Evolutionary conservation across 768 basidiomycete genomes (phyloP), one percentile per base, ranked within the genome.

Genomic region (Calvatia gigantea): DNA sequence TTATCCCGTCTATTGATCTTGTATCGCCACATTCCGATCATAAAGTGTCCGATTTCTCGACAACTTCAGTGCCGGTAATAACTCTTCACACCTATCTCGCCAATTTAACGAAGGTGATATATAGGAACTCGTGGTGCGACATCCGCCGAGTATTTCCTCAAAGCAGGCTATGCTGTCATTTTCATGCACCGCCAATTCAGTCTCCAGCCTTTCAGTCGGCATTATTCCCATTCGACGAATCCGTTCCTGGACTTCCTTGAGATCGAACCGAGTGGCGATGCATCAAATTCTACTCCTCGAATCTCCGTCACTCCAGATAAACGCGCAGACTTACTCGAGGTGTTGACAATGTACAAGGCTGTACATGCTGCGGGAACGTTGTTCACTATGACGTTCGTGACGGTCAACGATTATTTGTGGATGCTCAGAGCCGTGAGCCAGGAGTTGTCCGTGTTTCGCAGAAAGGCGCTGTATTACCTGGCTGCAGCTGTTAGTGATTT

Each of bases 181-280:
- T 99, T 99, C 75, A 90, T 99, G 83, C 96, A 99, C 70, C 80
- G 96, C 19, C 94, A 97, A 71, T 96, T 97, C 76, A 98, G 95
- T 61, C 82, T 98, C 39, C 94, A 97, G 64, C 97, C 97, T 0
- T 99, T 96, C 78, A 94, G 91, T 67, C 75, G 97, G 46, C 96
- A 99, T 68, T 99, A 98, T 72, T 97, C 94, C 7, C 96, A 99
- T 70, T 95, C 94, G 0, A 94, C 94, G 3, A 96, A 98, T 67
- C 96, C 96, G 0, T 99, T 99, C 73, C 85, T 99, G 56, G 95
- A 98, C 69, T 89, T 98, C 57, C 81, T 99, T 23, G 86, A 93
- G 42, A 85, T 96, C 56, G 81, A 81, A 27, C 62, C 61, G 2
- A 19, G 56, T 17, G 58, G 59, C 63, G 25, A 31, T 56, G 57